phyloP scores from a whole-genome alignment of 345 rosid genomes.

The Syzygium jambos region DNA sequence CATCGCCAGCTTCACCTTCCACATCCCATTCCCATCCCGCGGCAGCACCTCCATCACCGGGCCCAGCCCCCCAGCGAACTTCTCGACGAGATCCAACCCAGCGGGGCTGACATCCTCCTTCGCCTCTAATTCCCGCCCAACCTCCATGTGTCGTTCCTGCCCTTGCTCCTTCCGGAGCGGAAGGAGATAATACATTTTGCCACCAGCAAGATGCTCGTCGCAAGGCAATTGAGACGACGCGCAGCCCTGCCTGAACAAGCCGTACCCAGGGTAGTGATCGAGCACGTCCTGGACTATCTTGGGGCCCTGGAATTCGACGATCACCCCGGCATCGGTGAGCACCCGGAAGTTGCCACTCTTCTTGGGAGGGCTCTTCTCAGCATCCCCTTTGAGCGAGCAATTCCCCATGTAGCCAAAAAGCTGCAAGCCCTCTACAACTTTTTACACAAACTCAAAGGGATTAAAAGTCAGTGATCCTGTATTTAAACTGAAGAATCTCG shows the following conservation, averaged over 20 bases:
- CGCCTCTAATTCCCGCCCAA: not conserved
- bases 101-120: not conserved
- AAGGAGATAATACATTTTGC: conserved; percentile 41
- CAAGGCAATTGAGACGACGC: conserved; percentile 17
- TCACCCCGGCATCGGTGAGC: conserved; percentile 20
- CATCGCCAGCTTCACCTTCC: conserved; percentile 70
- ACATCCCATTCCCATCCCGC: conserved; percentile 43
- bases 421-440: not conserved
- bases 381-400: conserved; percentile 37
- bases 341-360: conserved; percentile 12
- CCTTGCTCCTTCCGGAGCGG: conserved; percentile 9
- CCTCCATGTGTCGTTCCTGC: not conserved
- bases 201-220: conserved; percentile 21
- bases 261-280: conserved; percentile 23
- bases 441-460: not conserved
- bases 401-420: conserved; percentile 33
- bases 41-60: conserved; percentile 44
- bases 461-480: not conserved
- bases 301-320: conserved; percentile 27
- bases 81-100: conserved; percentile 2
- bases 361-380: not conserved
- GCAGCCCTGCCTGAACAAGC: conserved; percentile 22
- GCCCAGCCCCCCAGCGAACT: conserved; percentile 6
- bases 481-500: not conserved
- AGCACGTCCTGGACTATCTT: conserved; percentile 30